A percentile compares a stretch with the other conserved stretches of the same genome.
Conservation (phyloP, 495 filamentous ascomycete genomes). For the Hypomontagnella submonticulosa region DNA sequence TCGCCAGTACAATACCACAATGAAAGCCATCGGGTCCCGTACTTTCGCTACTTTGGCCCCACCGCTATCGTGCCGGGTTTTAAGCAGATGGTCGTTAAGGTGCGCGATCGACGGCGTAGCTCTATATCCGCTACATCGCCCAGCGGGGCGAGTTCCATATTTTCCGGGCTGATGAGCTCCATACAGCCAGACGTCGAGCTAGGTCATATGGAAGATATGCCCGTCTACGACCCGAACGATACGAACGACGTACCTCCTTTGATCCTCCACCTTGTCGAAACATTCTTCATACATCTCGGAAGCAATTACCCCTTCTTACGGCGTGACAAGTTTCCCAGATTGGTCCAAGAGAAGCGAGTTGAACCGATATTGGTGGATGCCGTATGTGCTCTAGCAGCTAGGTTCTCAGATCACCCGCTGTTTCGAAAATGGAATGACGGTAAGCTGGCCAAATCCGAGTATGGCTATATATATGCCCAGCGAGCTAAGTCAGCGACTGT, state of each 20-base stretch:
- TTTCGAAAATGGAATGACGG: slow-evolving; percentile 68
- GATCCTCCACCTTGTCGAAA: slow-evolving; percentile 77
- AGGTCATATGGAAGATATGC: slow-evolving; percentile 73
- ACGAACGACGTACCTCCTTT: slow-evolving; percentile 72
- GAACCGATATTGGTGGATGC: slow-evolving; percentile 89
- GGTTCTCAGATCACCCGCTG: slow-evolving; percentile 78
- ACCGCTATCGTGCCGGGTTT: slow-evolving; percentile 92
- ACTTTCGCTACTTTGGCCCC: slow-evolving; percentile 88
- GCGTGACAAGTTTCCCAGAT: slow-evolving; percentile 71
- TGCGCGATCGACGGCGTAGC: slow-evolving; percentile 63
- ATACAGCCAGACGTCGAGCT: slow-evolving; percentile 56
- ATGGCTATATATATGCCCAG: slow-evolving; percentile 80
- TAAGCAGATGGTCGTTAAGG: slow-evolving; percentile 89
- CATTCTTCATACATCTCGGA: slow-evolving; percentile 81
- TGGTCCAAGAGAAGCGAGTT: slow-evolving; percentile 80
- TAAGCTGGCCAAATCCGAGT: slow-evolving; percentile 64
- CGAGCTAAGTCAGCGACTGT: slow-evolving; percentile 78
- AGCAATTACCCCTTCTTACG: slow-evolving; percentile 86
- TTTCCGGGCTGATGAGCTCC: slow-evolving; percentile 42
- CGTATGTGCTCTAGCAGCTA: slow-evolving; percentile 80
- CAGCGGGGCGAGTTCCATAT: slow-evolving; percentile 41
- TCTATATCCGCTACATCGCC: slow-evolving; percentile 59
- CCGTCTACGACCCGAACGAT: slow-evolving; percentile 80
- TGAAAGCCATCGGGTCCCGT: slow-evolving; percentile 78
- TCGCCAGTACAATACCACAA: slow-evolving; percentile 56